A percentile compares a stretch with the other conserved stretches of the same genome.
phyloP scores from a whole-genome alignment of 805 yeast species.

The Candida nitratophila region DNA sequence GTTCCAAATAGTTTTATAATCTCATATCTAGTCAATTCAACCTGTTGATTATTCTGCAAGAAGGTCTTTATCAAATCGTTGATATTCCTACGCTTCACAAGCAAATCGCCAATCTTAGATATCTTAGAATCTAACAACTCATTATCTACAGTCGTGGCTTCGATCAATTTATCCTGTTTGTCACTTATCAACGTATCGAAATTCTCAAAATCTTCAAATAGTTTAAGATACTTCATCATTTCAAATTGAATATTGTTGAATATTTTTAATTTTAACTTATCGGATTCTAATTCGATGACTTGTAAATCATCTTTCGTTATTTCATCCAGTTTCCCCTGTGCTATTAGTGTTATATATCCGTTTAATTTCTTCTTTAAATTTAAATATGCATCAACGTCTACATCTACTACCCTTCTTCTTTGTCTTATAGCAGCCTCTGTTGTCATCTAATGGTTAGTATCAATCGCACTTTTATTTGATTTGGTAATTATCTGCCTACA shows the following conservation, averaged over 20 bases:
- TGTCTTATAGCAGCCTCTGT: constrained; percentile 17
- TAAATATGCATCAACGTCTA: constrained; percentile 20
- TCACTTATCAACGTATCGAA: constrained; percentile 15
- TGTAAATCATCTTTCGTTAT: constrained; percentile 10
- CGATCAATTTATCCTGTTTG: constrained; percentile 13
- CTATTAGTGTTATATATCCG: constrained; percentile 8
- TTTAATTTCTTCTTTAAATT: constrained; percentile 15
- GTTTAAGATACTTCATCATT: constrained; percentile 8
- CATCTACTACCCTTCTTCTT: constrained; percentile 22
- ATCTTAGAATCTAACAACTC: constrained; percentile 12
- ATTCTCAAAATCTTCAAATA: constrained; percentile 8
- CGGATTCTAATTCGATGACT: constrained; percentile 9
- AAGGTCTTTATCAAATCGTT: constrained; percentile 18
- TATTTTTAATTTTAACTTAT: constrained; percentile 10
- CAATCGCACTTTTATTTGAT: too few species aligned
- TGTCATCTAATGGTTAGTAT: neutral
- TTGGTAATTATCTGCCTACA: too few species aligned
- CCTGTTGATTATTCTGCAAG: constrained; percentile 12
- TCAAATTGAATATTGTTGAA: constrained; percentile 15
- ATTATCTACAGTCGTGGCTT: constrained; percentile 14
- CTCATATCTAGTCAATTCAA: constrained; percentile 17
- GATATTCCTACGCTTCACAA: constrained; percentile 16
- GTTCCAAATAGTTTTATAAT: constrained; percentile 19
- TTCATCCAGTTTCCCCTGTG: constrained; percentile 9
- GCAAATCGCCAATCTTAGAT: constrained; percentile 15